Evolutionary conservation across 2,329 filamentous ascomycete genomes (phyloP).

Genomic region (Pseudofabraea citricarpa): DNA sequence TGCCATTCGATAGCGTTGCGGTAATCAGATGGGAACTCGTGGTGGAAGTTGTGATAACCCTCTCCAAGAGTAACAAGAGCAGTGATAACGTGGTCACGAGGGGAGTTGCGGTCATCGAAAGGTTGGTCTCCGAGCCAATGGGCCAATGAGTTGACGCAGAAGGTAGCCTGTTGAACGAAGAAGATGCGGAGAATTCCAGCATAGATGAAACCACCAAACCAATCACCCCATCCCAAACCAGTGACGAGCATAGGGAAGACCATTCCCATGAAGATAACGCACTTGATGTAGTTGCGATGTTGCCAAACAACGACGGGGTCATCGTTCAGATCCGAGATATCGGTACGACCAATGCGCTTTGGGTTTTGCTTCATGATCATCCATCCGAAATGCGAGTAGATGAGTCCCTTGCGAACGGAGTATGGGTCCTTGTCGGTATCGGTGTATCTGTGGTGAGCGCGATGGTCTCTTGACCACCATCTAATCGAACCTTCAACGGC

Average conservation of each 20-base stretch:
- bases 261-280: constrained; percentile 71
- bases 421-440: constrained; percentile 91
- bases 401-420: constrained; percentile 80
- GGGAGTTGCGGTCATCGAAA: constrained; percentile 89
- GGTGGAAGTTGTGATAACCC: constrained; percentile 94
- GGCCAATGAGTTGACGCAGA: constrained; percentile 87
- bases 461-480: constrained; percentile 86
- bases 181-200: constrained; percentile 81
- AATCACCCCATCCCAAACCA: constrained; percentile 78
- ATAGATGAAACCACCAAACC: constrained; percentile 77
- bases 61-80: constrained; percentile 81
- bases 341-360: constrained; percentile 80
- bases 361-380: constrained; percentile 94
- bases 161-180: constrained; percentile 87
- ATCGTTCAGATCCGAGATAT: constrained; percentile 84
- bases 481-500: constrained; percentile 81
- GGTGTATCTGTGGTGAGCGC: constrained; percentile 86
- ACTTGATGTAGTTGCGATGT: constrained; percentile 81
- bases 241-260: constrained; percentile 70
- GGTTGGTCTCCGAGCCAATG: constrained; percentile 92
- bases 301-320: constrained; percentile 83
- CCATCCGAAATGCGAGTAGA: constrained; percentile 84
- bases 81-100: constrained; percentile 82
- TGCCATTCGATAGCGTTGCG: constrained; percentile 88
- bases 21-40: constrained; percentile 92